Percentiles rank a stretch among this genome's conserved stretches.
phyloP scores from a whole-genome alignment of 129 eudicot genomes.

The Chrysanthemum seticuspe region DNA sequence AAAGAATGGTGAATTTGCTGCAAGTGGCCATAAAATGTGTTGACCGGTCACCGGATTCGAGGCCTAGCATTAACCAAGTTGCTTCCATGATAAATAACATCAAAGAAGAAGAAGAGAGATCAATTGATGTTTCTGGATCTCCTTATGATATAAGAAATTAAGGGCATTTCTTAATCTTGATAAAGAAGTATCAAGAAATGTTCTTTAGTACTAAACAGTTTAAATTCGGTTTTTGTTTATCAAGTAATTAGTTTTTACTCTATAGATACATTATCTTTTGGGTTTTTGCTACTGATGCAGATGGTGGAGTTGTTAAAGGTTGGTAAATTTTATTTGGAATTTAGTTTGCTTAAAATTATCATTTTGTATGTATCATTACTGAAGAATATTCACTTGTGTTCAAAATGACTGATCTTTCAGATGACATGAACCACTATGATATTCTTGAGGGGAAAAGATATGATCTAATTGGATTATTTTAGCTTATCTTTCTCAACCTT shows the following conservation, averaged over 20 bases:
- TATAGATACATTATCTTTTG: neutral
- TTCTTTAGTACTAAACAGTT: neutral
- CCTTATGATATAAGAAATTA: constrained; percentile 22
- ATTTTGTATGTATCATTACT: constrained; percentile 5
- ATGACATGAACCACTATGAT: too few species aligned
- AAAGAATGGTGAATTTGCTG: constrained; percentile 69
- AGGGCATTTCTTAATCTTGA: neutral
- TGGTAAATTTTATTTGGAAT: constrained; percentile 12
- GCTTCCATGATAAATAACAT: constrained; percentile 46
- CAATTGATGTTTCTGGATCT: constrained; percentile 52
- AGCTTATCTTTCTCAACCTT: too few species aligned
- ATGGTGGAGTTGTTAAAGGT: neutral
- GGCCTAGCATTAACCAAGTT: constrained; percentile 62
- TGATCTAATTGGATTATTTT: too few species aligned
- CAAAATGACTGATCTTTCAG: too few species aligned
- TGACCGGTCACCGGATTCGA: constrained; percentile 39
- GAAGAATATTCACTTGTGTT: neutral
- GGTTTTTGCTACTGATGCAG: constrained; percentile 16
- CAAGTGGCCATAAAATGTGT: constrained; percentile 73
- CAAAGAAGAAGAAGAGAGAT: constrained; percentile 73
- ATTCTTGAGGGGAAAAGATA: too few species aligned
- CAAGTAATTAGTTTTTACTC: neutral
- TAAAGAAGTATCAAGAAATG: constrained; percentile 1
- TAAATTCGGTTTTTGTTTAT: constrained; percentile 7
- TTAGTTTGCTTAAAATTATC: constrained; percentile 13